Conservation (phyloP, 2,329 filamentous ascomycete genomes). For the Fulvia fulva region DNA sequence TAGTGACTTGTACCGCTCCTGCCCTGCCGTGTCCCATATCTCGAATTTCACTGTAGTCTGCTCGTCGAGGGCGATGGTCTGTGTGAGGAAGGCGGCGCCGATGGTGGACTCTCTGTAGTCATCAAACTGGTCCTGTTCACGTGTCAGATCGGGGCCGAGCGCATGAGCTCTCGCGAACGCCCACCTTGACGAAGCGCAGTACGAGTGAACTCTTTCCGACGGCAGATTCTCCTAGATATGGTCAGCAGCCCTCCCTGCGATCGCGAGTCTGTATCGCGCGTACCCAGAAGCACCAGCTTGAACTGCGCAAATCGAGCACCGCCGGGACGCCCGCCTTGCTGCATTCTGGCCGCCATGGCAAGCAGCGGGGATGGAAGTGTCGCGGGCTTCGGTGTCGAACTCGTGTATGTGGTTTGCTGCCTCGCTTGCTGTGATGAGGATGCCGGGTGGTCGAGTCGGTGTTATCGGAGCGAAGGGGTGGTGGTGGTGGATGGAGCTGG, state of each 20-base stretch:
- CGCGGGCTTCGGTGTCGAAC: not conserved
- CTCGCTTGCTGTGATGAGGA: not conserved
- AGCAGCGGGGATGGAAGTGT: conserved; percentile 13
- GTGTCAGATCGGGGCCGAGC: not conserved
- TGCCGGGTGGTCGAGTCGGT: too few relatives aligned
- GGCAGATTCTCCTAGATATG: conserved; percentile 79
- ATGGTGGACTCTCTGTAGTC: conserved; percentile 97
- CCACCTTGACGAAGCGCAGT: conserved; percentile 93
- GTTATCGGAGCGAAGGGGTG: too few relatives aligned
- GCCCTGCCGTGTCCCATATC: conserved; percentile 98
- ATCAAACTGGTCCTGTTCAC: conserved; percentile 89
- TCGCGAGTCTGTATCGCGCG: conserved; percentile 30
- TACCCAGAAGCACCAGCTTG: conserved; percentile 95
- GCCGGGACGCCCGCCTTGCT: conserved; percentile 62
- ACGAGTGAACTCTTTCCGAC: conserved; percentile 99
- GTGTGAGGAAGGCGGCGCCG: conserved; percentile 96
- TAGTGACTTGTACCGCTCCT: conserved; percentile 97
- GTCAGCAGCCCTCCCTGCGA: conserved; percentile 27
- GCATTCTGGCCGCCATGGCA: conserved; percentile 79
- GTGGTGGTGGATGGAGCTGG: not conserved
- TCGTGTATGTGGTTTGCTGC: not conserved
- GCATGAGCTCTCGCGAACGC: conserved; percentile 18
- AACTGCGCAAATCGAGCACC: conserved; percentile 90
- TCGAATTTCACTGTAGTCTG: conserved; percentile 99
- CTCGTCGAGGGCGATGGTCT: conserved; percentile 97